phyloP scores from a whole-genome alignment of 1,139 yeast species.

The Pneumocystis sp. region DNA sequence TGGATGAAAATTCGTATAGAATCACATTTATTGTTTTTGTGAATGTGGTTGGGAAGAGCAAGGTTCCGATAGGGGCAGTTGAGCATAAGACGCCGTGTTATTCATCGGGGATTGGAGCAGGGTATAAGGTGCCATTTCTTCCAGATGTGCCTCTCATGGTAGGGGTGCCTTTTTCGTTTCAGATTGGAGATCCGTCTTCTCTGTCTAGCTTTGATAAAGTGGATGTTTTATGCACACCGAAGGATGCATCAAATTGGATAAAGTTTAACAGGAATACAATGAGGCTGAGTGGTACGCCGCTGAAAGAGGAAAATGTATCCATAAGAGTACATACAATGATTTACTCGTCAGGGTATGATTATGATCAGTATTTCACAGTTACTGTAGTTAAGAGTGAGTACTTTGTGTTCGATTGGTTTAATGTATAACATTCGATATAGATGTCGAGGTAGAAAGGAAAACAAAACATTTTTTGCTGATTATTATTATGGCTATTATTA shows the following conservation, averaged over 20 bases:
- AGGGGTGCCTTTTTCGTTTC: not conserved
- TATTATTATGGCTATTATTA: not conserved
- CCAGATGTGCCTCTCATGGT: not conserved
- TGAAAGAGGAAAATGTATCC: not conserved
- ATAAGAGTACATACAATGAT: not conserved
- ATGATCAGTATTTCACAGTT: not conserved
- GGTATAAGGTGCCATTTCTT: not conserved
- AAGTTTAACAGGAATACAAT: not conserved
- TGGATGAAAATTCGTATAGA: slow-evolving; percentile 11
- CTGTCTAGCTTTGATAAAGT: not conserved
- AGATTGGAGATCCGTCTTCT: not conserved
- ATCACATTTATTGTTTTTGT: not conserved
- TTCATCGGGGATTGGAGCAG: not conserved
- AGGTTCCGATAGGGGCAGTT: not conserved
- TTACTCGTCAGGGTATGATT: not conserved
- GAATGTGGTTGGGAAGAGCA: not conserved
- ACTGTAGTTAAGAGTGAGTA: not conserved
- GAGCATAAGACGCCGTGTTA: not conserved
- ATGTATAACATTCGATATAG: not conserved
- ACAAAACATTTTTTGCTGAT: not conserved
- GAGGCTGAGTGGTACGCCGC: not conserved
- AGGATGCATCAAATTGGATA: not conserved
- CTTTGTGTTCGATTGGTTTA: not conserved
- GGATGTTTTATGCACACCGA: not conserved
- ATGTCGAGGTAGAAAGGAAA: not conserved